Percentiles rank a stretch among this genome's conserved stretches.
Conservation (phyloP, 495 filamentous ascomycete genomes). For the Neurospora terricola region DNA sequence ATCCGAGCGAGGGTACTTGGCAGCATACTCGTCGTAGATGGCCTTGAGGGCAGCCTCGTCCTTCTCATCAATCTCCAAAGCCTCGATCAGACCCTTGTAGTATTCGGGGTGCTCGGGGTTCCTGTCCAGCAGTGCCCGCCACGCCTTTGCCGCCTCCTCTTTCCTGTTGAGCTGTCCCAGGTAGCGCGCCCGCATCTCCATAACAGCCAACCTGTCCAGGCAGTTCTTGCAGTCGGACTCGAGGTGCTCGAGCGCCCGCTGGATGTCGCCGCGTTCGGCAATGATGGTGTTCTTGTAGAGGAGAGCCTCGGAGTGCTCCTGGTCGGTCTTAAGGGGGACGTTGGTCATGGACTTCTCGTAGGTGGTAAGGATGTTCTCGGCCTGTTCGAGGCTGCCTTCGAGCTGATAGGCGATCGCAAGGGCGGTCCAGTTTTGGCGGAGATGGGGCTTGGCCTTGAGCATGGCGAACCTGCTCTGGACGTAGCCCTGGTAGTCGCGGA, state of each 20-base stretch:
- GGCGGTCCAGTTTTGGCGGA: constrained; percentile 92
- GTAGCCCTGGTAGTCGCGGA: constrained; percentile 92
- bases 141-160: constrained; percentile 74
- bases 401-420: constrained; percentile 89
- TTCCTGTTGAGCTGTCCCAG: constrained; percentile 66
- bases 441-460: constrained; percentile 65
- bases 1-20: constrained; percentile 73
- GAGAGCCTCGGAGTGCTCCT: constrained; percentile 88
- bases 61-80: constrained; percentile 50
- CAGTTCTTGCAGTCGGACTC: constrained; percentile 64
- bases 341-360: constrained; percentile 87
- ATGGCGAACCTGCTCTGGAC: constrained; percentile 77
- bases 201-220: constrained; percentile 76
- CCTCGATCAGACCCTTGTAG: constrained; percentile 64
- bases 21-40: constrained; percentile 72
- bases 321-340: constrained; percentile 61
- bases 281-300: constrained; percentile 96
- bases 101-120: constrained; percentile 84
- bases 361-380: constrained; percentile 81
- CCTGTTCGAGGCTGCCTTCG: constrained; percentile 68
- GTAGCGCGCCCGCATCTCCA: constrained; percentile 84
- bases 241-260: constrained; percentile 78
- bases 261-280: constrained; percentile 69
- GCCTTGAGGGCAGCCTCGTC: constrained; percentile 55
- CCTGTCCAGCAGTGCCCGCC: constrained; percentile 66